A percentile compares a stretch with the other conserved stretches of the same genome.
phyloP scores from a whole-genome alignment of 768 basidiomycete species.

The Suillus variegatus region DNA sequence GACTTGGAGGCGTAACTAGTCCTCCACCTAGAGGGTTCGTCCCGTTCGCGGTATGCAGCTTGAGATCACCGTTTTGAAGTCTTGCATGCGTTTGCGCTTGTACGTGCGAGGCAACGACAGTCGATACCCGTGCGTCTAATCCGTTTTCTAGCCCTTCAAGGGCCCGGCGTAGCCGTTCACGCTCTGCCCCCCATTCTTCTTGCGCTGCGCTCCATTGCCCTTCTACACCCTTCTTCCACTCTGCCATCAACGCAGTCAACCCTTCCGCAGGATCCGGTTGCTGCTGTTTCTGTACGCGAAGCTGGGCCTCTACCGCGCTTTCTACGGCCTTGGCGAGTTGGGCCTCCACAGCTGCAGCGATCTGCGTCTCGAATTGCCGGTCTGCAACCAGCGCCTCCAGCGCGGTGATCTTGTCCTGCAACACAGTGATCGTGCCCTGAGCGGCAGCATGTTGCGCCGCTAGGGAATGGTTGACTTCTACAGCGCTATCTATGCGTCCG shows the following conservation, averaged over 20 bases:
- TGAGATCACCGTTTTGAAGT: conserved; percentile 32
- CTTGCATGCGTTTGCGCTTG: conserved; percentile 38
- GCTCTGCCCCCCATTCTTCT: conserved; percentile 82
- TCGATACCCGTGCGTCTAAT: conserved; percentile 45
- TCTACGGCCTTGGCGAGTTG: conserved; percentile 38
- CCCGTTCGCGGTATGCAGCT: conserved; percentile 20
- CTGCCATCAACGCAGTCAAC: conserved; percentile 54
- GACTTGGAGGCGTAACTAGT: conserved; percentile 76
- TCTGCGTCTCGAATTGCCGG: conserved; percentile 42
- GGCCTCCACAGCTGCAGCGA: conserved; percentile 32
- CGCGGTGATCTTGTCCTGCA: conserved; percentile 67
- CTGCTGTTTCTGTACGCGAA: conserved; percentile 2
- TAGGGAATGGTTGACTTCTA: conserved; percentile 69
- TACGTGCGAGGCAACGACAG: conserved; percentile 30
- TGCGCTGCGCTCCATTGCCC: conserved; percentile 76
- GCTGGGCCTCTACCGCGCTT: conserved; percentile 18
- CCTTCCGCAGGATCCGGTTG: conserved; percentile 34
- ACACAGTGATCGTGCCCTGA: conserved; percentile 65
- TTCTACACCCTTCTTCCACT: conserved; percentile 81
- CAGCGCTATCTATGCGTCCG: conserved; percentile 72
- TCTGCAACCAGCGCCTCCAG: conserved; percentile 70
- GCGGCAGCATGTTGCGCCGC: conserved; percentile 80
- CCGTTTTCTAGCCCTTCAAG: conserved; percentile 81
- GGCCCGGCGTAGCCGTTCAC: conserved; percentile 70
- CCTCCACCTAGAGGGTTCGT: conserved; percentile 39